A percentile compares a stretch with the other conserved stretches of the same genome.
Conservation (phyloP, 2,329 filamentous ascomycete species). For the Xylaria sp. region DNA sequence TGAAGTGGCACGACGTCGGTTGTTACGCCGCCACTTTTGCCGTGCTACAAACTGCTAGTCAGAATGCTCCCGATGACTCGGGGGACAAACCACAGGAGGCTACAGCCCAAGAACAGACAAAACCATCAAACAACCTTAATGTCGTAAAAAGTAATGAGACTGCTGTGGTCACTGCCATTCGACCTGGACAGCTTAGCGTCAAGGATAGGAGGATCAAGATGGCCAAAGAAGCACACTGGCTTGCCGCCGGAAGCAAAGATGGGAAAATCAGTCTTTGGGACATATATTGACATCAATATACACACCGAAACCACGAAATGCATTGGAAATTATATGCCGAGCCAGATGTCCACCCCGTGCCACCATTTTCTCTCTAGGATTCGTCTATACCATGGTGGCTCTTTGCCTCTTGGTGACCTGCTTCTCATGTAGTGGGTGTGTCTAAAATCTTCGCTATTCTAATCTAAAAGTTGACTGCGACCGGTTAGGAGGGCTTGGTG, state of each 20-base stretch:
- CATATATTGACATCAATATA: slow-evolving; percentile 71
- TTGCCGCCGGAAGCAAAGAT: slow-evolving; percentile 92
- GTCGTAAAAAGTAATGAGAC: slow-evolving; percentile 19
- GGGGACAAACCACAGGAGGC: slow-evolving; percentile 24
- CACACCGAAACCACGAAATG: neutral
- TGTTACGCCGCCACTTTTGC: slow-evolving; percentile 86
- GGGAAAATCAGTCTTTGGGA: slow-evolving; percentile 97
- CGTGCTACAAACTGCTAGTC: slow-evolving; percentile 47
- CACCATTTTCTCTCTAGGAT: neutral
- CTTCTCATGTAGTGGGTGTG: neutral
- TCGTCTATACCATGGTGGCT: neutral
- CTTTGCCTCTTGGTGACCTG: neutral
- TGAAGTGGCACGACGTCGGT: slow-evolving; percentile 94
- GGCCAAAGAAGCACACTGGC: slow-evolving; percentile 82
- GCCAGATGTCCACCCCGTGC: slow-evolving; percentile 7
- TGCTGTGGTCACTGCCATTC: slow-evolving; percentile 46
- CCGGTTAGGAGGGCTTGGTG: slow-evolving; percentile 5
- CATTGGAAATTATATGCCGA: neutral
- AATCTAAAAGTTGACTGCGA: neutral
- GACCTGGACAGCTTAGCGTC: slow-evolving; percentile 59
- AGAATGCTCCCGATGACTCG: slow-evolving; percentile 20
- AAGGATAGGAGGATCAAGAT: slow-evolving; percentile 72
- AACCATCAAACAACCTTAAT: slow-evolving; percentile 11
- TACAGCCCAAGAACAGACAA: slow-evolving; percentile 20
- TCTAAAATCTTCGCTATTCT: neutral